Evolutionary conservation across 129 eudicot species (phyloP).

Genomic region (Chrysanthemum seticuspe): DNA sequence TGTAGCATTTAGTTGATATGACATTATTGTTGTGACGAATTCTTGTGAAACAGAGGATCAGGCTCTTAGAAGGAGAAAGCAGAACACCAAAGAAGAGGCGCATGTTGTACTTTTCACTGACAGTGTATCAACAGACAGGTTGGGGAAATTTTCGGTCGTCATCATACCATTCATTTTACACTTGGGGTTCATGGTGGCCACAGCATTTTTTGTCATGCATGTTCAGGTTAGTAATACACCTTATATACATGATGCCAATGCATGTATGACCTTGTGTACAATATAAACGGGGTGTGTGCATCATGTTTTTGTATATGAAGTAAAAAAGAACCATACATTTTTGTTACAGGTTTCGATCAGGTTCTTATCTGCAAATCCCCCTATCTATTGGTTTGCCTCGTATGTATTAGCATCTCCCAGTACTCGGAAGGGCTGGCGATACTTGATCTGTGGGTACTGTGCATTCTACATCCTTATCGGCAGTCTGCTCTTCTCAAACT

Average conservation of each 20-base stretch:
- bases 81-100: constrained; percentile 24
- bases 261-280: neutral
- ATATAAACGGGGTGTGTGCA: too few relatives aligned
- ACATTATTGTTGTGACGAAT: too few relatives aligned
- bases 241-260: neutral
- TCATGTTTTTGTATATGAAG: neutral
- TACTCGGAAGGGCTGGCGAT: constrained; percentile 54
- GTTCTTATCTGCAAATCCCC: constrained; percentile 87
- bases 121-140: constrained; percentile 23
- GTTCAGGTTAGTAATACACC: constrained; percentile 63
- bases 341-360: constrained; percentile 78
- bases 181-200: constrained; percentile 80
- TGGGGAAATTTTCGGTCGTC: constrained; percentile 36
- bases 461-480: constrained; percentile 80
- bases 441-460: constrained; percentile 71
- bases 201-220: constrained; percentile 90
- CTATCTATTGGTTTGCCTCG: constrained; percentile 87
- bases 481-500: constrained; percentile 87
- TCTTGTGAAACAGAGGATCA: constrained; percentile 32
- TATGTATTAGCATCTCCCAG: constrained; percentile 37
- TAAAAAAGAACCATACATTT: neutral
- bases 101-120: constrained; percentile 17
- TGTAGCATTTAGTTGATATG: too few relatives aligned
- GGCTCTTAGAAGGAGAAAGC: constrained; percentile 44
- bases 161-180: constrained; percentile 80